These are phyloP conservation scores for Pascua sp. DNA, from an alignment of 1,284 basidiomycete species.

Conservation along the genomic window DNA sequence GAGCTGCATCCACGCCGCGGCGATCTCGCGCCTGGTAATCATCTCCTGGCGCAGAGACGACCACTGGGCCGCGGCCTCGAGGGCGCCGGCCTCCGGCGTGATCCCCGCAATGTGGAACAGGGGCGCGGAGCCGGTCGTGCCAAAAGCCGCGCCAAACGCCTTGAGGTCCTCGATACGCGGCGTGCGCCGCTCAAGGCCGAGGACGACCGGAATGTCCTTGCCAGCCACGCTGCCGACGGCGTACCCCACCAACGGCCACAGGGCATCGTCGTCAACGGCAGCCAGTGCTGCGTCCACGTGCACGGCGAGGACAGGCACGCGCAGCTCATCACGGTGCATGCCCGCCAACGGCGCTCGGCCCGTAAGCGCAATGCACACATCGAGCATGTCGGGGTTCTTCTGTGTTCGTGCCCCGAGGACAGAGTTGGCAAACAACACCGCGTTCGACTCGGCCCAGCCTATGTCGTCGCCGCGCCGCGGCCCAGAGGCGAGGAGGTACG, in stretches of 20 bases:
- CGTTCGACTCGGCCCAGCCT: slow-evolving; percentile 14
- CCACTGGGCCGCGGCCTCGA: background rate
- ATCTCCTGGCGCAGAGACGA: background rate
- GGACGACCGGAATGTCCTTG: slow-evolving; percentile 1
- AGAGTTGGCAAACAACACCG: slow-evolving; percentile 11
- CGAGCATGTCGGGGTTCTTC: slow-evolving; percentile 18
- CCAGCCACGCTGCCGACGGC: slow-evolving; percentile 1
- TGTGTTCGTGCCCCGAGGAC: slow-evolving; percentile 14
- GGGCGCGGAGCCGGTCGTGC: slow-evolving; percentile 7
- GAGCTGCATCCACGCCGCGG: slow-evolving; percentile 5
- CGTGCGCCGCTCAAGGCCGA: slow-evolving; percentile 3
- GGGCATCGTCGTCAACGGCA: background rate
- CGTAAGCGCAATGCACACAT: slow-evolving; percentile 11
- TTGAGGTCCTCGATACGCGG: slow-evolving; percentile 9
- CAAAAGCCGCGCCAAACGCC: slow-evolving; percentile 14
- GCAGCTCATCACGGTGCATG: background rate
- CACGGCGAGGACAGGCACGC: slow-evolving; percentile 1
- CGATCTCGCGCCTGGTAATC: background rate
- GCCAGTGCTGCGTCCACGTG: background rate
- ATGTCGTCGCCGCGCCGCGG: slow-evolving; percentile 1
- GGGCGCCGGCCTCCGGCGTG: slow-evolving; percentile 8
- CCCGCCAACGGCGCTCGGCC: slow-evolving; percentile 13
- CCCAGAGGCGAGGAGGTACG: slow-evolving; percentile 12
- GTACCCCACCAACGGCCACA: slow-evolving; percentile 13
- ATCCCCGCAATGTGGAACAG: slow-evolving; percentile 16